These are phyloP conservation scores for Dillenia suffruticosa DNA, from an alignment of 164 flowering plant species.

Conservation along the genomic window DNA sequence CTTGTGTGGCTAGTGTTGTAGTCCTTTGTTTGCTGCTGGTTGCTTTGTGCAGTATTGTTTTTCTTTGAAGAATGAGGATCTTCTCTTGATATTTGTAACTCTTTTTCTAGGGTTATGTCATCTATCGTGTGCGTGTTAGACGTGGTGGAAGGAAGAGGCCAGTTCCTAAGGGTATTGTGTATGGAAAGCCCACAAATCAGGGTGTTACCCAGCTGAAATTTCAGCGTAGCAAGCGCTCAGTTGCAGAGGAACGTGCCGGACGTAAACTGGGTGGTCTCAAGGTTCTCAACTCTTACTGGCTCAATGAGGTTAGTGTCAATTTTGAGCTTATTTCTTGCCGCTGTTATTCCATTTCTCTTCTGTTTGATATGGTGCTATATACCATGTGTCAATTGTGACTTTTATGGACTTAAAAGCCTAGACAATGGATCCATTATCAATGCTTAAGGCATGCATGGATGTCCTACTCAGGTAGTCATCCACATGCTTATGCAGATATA, in stretches of 20 bases:
- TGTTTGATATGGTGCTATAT: too few relatives aligned
- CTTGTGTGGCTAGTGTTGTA: too few relatives aligned
- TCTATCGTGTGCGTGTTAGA: slow-evolving; percentile 75
- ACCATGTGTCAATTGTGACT: too few relatives aligned
- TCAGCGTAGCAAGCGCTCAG: slow-evolving; percentile 59
- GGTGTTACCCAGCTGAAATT: slow-evolving; percentile 31
- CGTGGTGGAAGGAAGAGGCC: slow-evolving; percentile 42
- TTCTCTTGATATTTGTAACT: neutral
- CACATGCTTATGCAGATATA: too few relatives aligned
- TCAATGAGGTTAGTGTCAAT: slow-evolving; percentile 53
- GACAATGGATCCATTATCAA: too few relatives aligned
- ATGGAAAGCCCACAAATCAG: slow-evolving; percentile 40
- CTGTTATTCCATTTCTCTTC: neutral
- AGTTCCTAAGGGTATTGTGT: slow-evolving; percentile 40
- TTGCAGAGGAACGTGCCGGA: slow-evolving; percentile 81
- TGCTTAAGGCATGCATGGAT: too few relatives aligned
- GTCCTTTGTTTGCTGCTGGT: too few relatives aligned
- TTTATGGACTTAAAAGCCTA: too few relatives aligned
- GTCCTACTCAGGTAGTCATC: too few relatives aligned
- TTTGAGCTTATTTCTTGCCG: too few relatives aligned
- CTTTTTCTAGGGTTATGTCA: slow-evolving; percentile 50
- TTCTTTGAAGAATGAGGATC: neutral
- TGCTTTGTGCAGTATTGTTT: too few relatives aligned
- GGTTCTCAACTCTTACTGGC: slow-evolving; percentile 81
- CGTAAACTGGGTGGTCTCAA: slow-evolving; percentile 71